Conservation (phyloP, 768 basidiomycete species). For the Lactarius quietus region DNA sequence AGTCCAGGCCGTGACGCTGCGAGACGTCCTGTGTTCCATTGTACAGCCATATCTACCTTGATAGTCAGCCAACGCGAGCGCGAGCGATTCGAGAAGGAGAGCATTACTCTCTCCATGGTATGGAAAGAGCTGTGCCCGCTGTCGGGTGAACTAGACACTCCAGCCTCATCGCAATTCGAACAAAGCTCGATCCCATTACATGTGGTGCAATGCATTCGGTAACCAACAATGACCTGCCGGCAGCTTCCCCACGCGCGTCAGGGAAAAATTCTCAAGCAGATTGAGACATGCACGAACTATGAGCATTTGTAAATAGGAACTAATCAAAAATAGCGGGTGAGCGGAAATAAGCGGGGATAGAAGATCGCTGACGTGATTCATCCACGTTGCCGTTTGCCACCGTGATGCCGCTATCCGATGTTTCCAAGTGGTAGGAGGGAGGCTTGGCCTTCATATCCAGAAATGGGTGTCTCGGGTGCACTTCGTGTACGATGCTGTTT, state of each 20-base stretch:
- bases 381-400: slow-evolving; percentile 6
- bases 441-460: slow-evolving; percentile 69
- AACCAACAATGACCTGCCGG: slow-evolving; percentile 86
- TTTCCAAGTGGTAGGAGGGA: slow-evolving; percentile 39
- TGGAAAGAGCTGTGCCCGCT: slow-evolving; percentile 81
- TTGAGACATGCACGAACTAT: slow-evolving; percentile 13
- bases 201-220: slow-evolving; percentile 92
- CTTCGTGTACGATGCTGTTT: slow-evolving; percentile 78
- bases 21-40: slow-evolving; percentile 63
- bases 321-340: slow-evolving; percentile 1
- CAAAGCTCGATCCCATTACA: slow-evolving; percentile 92
- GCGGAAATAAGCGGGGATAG: slow-evolving; percentile 2
- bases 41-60: slow-evolving; percentile 66
- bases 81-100: not conserved
- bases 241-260: slow-evolving; percentile 56
- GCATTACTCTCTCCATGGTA: slow-evolving; percentile 83
- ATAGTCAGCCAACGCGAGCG: not conserved
- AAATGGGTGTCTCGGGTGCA: slow-evolving; percentile 88
- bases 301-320: slow-evolving; percentile 21
- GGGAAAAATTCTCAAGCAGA: not conserved
- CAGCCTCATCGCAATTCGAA: slow-evolving; percentile 81
- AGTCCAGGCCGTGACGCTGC: slow-evolving; percentile 13
- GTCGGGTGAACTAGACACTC: slow-evolving; percentile 69
- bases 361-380: slow-evolving; percentile 19
- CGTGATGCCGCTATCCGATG: slow-evolving; percentile 18